Percentiles rank a stretch among this genome's conserved stretches.
These are phyloP conservation scores for Cutaneotrichosporon cavernicola DNA, from an alignment of 1,284 basidiomycete species.

Conservation along the genomic window DNA sequence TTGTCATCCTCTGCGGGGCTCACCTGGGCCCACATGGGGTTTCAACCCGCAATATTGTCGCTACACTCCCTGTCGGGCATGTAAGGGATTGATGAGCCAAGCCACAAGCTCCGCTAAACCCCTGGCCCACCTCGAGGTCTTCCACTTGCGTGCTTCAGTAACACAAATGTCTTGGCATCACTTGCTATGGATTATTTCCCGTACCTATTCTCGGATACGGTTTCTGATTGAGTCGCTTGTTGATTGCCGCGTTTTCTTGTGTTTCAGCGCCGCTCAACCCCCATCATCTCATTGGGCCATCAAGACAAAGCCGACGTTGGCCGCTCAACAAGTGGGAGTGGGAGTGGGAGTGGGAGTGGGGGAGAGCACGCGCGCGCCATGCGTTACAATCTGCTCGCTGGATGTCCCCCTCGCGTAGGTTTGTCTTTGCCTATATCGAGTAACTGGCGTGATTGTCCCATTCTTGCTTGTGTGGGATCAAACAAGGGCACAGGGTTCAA, in stretches of 20 bases:
- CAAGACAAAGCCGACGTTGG: background rate
- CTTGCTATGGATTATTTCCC: background rate
- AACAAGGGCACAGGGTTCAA: too few relatives aligned
- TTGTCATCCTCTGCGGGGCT: background rate
- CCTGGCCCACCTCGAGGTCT: background rate
- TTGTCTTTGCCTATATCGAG: background rate
- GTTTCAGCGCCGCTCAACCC: constrained; percentile 6
- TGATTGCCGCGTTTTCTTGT: background rate
- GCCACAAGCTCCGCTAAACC: background rate
- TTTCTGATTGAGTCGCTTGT: constrained; percentile 7
- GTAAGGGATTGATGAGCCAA: background rate
- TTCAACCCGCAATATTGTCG: background rate
- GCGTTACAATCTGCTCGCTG: background rate
- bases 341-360: too few relatives aligned
- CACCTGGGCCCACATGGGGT: constrained; percentile 7
- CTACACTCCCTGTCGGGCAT: background rate
- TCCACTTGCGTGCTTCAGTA: background rate
- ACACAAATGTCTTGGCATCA: background rate
- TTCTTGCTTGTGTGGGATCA: background rate
- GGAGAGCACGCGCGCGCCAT: background rate
- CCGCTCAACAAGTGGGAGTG: constrained; percentile 1
- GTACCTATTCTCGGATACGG: background rate
- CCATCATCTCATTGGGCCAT: background rate
- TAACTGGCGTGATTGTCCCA: background rate
- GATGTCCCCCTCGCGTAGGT: background rate